Evolutionary conservation across 169 alveolate species (phyloP), one percentile per base, ranked within the genome.

Genomic region (Cryptosporidium felis): DNA sequence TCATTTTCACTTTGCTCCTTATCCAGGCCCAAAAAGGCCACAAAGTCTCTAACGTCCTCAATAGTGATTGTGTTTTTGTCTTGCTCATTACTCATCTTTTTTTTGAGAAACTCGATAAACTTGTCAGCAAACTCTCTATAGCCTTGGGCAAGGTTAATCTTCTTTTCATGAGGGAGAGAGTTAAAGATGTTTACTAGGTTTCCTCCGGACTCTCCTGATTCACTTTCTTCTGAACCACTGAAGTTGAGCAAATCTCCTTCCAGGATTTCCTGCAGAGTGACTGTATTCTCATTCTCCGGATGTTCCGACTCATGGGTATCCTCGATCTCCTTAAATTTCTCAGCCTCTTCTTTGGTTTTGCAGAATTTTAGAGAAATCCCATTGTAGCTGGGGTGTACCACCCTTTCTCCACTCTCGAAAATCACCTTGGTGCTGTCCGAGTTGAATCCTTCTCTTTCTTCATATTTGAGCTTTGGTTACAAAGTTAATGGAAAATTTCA

Each of bases 51-150:
- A 4, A 67, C 60, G 38, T 67, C 82, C 9, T 49, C 66, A 12
- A 32, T 32, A 5, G 82, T 67, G 14, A 60, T 60, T 4, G 82
- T 67, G 9, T 46, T 67, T 32, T 67, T 67, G 42, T 49, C 34
- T 9, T 51, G 58, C 32, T 67, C 51, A 18, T 67, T 45, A 18
- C 38, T 40, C 46, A 67, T 67, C 40, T 40, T 67, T 5, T 45
- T 51, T 18, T 18, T 46, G 16, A 67, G 51, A 49, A 67, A 67
- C 32, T 45, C 5, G 18, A 67, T 26, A 34, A 67, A 67, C 60
- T 49, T 67, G 38, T 67, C 82, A 67, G 82, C 82, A 30, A 67
- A 67, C 51, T 49, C 56, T 49, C 82, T 67, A 30, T 67, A 67
- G 6, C 82, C 82, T 18, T 49, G 82, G 14, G 82, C 82, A 14